phyloP scores from a whole-genome alignment of 768 basidiomycete species.

The Tulasnella sp. region DNA sequence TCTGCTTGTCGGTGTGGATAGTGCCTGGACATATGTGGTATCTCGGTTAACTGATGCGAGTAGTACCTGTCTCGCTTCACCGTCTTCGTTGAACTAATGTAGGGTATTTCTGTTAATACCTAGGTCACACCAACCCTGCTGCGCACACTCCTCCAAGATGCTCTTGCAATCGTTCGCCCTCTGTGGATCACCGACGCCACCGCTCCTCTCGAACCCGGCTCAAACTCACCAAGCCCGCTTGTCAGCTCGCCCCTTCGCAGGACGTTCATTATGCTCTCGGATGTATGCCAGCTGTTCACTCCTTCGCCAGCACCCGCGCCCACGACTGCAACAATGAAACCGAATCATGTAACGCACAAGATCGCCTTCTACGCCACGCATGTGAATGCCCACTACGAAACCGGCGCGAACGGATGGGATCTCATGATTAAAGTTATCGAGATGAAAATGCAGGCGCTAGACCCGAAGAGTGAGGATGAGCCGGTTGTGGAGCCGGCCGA shows the following conservation, averaged over 20 bases:
- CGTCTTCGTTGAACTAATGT: neutral
- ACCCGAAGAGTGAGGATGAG: neutral
- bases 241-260: slow-evolving; percentile 32
- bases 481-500: no score
- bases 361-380: slow-evolving; percentile 60
- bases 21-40: slow-evolving; percentile 55
- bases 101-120: neutral
- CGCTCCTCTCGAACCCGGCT: slow-evolving; percentile 17
- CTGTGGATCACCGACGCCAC: slow-evolving; percentile 23
- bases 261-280: slow-evolving; percentile 43
- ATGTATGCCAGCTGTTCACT: slow-evolving; percentile 37
- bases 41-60: slow-evolving; percentile 33
- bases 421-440: slow-evolving; percentile 1
- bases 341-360: slow-evolving; percentile 44
- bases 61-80: neutral
- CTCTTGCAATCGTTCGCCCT: slow-evolving; percentile 43
- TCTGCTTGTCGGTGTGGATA: slow-evolving; percentile 39
- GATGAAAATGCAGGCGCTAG: slow-evolving; percentile 1
- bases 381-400: slow-evolving; percentile 20
- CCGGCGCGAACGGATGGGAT: neutral
- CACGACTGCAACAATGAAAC: neutral
- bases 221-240: slow-evolving; percentile 1
- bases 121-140: slow-evolving; percentile 30
- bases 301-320: no score
- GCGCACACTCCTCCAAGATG: slow-evolving; percentile 40